Conservation (phyloP, 2,329 filamentous ascomycete species). For the Microcyclospora pomicola region DNA sequence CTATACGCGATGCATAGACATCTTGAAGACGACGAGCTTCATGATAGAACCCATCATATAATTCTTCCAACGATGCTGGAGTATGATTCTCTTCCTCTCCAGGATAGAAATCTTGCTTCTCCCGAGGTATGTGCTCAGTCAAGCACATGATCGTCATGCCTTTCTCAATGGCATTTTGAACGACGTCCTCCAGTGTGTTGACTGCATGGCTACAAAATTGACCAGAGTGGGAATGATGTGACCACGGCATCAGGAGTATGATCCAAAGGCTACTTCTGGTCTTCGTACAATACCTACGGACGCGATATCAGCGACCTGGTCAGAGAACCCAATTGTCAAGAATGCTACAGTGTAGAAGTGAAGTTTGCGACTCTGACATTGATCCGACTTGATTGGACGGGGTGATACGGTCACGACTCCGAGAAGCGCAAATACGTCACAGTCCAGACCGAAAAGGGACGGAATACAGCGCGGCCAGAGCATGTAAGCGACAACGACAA, state of each 20-base stretch:
- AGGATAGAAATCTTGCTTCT: conserved; percentile 70
- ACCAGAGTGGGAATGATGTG: conserved; percentile 94
- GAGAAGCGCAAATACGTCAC: too few relatives aligned
- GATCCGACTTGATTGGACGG: too few relatives aligned
- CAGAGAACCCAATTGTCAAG: too few relatives aligned
- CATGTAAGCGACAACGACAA: too few relatives aligned
- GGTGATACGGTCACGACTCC: too few relatives aligned
- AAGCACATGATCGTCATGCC: conserved; percentile 74
- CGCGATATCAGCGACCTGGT: too few relatives aligned
- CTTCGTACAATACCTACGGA: too few relatives aligned
- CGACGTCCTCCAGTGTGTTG: conserved; percentile 68
- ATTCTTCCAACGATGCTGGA: conserved; percentile 31
- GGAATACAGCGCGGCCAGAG: too few relatives aligned
- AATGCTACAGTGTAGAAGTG: too few relatives aligned
- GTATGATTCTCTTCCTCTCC: conserved; percentile 48
- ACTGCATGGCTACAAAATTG: conserved; percentile 93
- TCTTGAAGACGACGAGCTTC: conserved; percentile 62
- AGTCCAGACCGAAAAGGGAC: too few relatives aligned
- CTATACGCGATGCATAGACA: conserved; percentile 56
- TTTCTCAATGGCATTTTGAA: conserved; percentile 62
- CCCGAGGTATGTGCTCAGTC: conserved; percentile 90
- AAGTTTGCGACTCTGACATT: too few relatives aligned
- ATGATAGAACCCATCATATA: conserved; percentile 57
- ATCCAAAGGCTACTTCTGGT: too few relatives aligned
- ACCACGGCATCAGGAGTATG: conserved; percentile 62